These are phyloP conservation scores for Hyparrhenia diplandra DNA, from an alignment of 176 grass and related monocot species.

Conservation along the genomic window DNA sequence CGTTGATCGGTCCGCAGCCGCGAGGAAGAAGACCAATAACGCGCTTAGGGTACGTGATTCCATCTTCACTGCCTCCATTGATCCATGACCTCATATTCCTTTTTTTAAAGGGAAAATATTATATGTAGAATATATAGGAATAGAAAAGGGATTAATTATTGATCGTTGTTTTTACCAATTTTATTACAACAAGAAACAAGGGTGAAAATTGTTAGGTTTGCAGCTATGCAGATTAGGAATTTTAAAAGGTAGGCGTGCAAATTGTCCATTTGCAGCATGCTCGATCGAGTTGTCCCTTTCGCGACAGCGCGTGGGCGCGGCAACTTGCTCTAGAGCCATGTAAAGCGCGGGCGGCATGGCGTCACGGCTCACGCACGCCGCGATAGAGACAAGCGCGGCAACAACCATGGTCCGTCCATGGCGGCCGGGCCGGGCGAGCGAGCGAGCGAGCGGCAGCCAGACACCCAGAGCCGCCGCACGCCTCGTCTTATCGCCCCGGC, in stretches of 20 bases:
- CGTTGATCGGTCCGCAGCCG: slow-evolving; percentile 64
- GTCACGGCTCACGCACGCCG: slow-evolving; percentile 47
- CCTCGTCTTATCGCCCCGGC: too few relatives aligned
- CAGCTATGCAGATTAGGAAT: neutral
- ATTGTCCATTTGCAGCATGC: slow-evolving; percentile 32
- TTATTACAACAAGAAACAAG: neutral
- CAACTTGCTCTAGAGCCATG: neutral
- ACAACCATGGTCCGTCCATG: too few relatives aligned
- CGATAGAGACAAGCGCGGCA: slow-evolving; percentile 14
- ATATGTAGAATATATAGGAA: neutral
- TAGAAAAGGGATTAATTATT: neutral
- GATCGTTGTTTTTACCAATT: neutral
- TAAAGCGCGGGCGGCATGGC: slow-evolving; percentile 17
- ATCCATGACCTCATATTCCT: too few relatives aligned
- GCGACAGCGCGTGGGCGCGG: slow-evolving; percentile 8
- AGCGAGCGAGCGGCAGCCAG: too few relatives aligned
- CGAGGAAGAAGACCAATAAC: slow-evolving; percentile 58
- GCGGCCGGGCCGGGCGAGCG: too few relatives aligned
- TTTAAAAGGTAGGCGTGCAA: neutral
- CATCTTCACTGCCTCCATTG: neutral
- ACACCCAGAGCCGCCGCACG: neutral
- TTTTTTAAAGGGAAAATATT: neutral
- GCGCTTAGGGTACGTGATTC: slow-evolving; percentile 47
- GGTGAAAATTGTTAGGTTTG: neutral
- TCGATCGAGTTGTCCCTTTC: slow-evolving; percentile 25